Evolutionary conservation across 805 yeast genomes (phyloP).

Genomic region (Brettanomyces anomalus): DNA sequence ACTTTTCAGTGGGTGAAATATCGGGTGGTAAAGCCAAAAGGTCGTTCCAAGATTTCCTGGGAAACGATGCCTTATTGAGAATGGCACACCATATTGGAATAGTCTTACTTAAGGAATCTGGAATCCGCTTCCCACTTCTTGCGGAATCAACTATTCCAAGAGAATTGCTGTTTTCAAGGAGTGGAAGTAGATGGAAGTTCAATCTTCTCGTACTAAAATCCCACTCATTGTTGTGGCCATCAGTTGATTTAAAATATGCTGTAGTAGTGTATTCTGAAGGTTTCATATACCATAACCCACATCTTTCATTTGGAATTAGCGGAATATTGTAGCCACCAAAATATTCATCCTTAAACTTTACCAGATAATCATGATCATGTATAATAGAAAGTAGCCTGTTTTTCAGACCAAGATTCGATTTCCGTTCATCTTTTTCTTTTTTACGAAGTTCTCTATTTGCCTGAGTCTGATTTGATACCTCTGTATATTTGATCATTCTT

Average conservation of each 20-base stretch:
- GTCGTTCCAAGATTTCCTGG: conserved; percentile 9
- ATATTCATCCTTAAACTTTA: conserved; percentile 28
- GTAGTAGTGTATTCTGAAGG: conserved; percentile 34
- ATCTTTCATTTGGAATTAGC: conserved; percentile 67
- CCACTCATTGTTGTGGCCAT: conserved; percentile 84
- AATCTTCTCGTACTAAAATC: conserved; percentile 63
- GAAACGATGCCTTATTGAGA: conserved; percentile 45
- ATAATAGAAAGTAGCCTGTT: conserved; percentile 65
- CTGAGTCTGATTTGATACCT: too few species aligned
- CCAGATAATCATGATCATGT: conserved; percentile 48
- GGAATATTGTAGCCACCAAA: conserved; percentile 23
- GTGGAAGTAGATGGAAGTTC: conserved; percentile 59
- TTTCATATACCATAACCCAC: conserved; percentile 79
- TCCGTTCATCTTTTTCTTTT: conserved; percentile 3
- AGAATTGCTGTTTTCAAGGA: conserved; percentile 36
- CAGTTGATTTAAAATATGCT: conserved; percentile 82
- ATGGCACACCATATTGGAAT: conserved; percentile 91
- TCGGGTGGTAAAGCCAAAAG: conserved; percentile 32
- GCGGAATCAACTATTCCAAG: conserved; percentile 73
- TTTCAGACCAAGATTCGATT: conserved; percentile 7
- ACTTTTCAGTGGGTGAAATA: conserved; percentile 49
- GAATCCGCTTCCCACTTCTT: conserved; percentile 73
- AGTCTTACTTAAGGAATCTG: conserved; percentile 82
- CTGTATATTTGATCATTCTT: neutral
- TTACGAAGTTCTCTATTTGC: neutral